Evolutionary conservation across 169 alveolate species (phyloP).

Genomic region (Ichthyophthirius multifiliis): DNA sequence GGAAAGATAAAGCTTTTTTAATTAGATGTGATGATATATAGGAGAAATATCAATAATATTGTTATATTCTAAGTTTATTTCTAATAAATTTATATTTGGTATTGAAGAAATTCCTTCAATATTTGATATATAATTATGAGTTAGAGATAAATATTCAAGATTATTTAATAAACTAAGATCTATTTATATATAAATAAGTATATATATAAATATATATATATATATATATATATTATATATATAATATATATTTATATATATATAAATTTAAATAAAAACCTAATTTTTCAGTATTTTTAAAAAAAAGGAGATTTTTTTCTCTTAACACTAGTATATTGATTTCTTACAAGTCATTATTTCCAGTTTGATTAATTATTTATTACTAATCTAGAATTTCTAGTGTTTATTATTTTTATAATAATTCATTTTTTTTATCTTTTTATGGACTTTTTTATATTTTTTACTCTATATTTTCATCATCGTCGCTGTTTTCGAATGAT

Average conservation of each 20-base stretch:
- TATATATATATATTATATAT: too few species aligned
- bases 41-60: not conserved
- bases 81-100: not conserved
- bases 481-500: not conserved
- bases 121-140: not conserved
- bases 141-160: not conserved
- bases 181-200: too few species aligned
- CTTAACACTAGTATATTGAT: not conserved
- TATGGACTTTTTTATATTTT: not conserved
- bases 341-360: not conserved
- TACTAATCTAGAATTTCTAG: not conserved
- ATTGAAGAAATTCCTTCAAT: not conserved
- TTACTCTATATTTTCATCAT: not conserved
- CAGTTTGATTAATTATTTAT: not conserved
- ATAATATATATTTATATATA: too few species aligned
- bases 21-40: not conserved
- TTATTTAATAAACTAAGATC: not conserved
- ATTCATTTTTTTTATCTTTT: not conserved
- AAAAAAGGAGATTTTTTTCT: not conserved
- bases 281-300: not conserved
- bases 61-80: not conserved
- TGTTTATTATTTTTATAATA: not conserved
- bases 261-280: too few species aligned
- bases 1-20: not conserved
- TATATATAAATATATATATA: too few species aligned